Base-by-base conservation (phyloP, 2,329 filamentous ascomycete genomes). In the Claviceps sp. region DNA sequence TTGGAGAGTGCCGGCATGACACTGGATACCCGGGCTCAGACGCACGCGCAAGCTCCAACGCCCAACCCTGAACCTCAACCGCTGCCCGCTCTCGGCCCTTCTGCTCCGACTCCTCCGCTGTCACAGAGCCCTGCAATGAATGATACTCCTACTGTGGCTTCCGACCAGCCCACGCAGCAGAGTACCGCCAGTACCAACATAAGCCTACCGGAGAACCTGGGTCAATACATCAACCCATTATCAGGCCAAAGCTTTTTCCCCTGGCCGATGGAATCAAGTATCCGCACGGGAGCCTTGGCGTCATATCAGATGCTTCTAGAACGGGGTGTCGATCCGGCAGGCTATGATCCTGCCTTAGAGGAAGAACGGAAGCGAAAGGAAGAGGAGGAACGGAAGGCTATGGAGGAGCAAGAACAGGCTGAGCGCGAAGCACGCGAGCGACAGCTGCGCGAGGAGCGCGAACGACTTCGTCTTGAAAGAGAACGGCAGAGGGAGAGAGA, bases 181-280 rank as follows among this genome's bases (percentile, higher is more conserved):
- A 65, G 63, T 2, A 55, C 61, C 1, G 54, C 61, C 1, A 64
- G 64, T 1, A 60, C 62, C 37, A 63, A 61, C 49, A 73, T 71
- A 1, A 68, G 63, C 4, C 70, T 81, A 1, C 78, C 78, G 1
- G 69, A 73, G 37, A 65, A 70, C 50, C 67, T 78, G 54, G 69
- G 66, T 50, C 69, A 70, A 50, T 74, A 72, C 57, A 63, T 80
- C 46, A 81, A 85, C 60, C 77, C 79, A 0, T 65, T 75, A 18
- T 73, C 74, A 8, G 74, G 76, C 9, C 71, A 76, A 40, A 62
- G 72, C n/a, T 94, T 89, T 69, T 75, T 81, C 47, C 87, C 88
- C 1, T 94, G 87, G 87, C 87, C 87, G 0, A 73, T 72, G 30
- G 81, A 87, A 56, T 79, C 84, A 37, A 77, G 81, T 54, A 86